Evolutionary conservation across 164 flowering plant species (phyloP).

Genomic region (Macadamia integrifolia): DNA sequence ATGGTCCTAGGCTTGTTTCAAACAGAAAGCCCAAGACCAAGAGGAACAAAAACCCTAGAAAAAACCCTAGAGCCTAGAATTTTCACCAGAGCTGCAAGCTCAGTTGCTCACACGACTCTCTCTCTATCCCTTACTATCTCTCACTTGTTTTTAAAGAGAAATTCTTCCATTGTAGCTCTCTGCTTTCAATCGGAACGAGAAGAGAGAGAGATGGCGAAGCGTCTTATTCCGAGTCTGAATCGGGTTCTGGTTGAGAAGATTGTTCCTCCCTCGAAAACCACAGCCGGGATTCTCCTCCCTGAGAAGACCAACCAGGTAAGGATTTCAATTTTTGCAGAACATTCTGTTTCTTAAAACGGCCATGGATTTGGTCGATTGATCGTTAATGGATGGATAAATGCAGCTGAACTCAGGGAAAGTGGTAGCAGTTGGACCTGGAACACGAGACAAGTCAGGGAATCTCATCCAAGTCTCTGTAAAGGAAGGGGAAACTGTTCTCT

Average conservation of each 20-base stretch:
- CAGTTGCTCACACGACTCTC: not conserved
- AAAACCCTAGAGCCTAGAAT: not conserved
- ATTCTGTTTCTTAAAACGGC: not conserved
- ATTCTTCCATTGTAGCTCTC: not conserved
- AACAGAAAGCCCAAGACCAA: too few species aligned
- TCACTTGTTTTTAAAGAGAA: not conserved
- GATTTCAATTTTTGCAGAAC: not conserved
- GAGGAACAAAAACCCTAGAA: not conserved
- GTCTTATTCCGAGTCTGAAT: slow-evolving; percentile 58
- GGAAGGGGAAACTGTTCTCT: slow-evolving; percentile 59
- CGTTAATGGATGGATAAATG: not conserved
- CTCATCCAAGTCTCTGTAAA: slow-evolving; percentile 27
- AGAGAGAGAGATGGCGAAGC: slow-evolving; percentile 45
- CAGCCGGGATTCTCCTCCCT: slow-evolving; percentile 61
- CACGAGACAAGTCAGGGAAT: slow-evolving; percentile 14
- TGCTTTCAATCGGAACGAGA: not conserved
- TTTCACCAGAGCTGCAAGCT: not conserved
- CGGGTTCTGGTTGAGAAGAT: slow-evolving; percentile 61
- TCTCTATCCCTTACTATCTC: not conserved
- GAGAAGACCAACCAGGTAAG: slow-evolving; percentile 53
- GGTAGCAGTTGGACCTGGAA: slow-evolving; percentile 23
- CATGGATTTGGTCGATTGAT: not conserved
- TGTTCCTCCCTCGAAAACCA: slow-evolving; percentile 56
- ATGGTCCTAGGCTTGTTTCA: too few species aligned
- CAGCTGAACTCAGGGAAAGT: slow-evolving; percentile 36